Percentiles rank a stretch among this genome's conserved stretches.
Conservation (phyloP, 2,329 filamentous ascomycete species). For the Fusarium coffeatum region DNA sequence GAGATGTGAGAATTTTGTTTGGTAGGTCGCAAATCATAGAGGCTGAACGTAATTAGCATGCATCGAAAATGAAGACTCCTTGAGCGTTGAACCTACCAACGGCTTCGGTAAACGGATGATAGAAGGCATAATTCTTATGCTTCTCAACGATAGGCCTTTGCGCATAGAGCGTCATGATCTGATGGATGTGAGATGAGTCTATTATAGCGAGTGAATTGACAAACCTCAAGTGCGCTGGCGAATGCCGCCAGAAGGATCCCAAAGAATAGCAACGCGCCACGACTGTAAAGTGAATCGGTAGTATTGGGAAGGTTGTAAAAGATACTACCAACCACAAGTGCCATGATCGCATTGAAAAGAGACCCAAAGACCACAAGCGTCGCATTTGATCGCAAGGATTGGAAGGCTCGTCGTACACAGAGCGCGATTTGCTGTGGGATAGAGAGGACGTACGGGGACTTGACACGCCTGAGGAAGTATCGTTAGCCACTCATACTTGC, state of each 20-base stretch:
- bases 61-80: too few species aligned
- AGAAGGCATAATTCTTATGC: slow-evolving; percentile 51
- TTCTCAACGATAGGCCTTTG: slow-evolving; percentile 52
- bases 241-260: slow-evolving; percentile 64
- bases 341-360: slow-evolving; percentile 60
- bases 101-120: slow-evolving; percentile 50
- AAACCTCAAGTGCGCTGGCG: slow-evolving; percentile 47
- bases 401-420: background rate
- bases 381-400: background rate
- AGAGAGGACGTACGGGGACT: background rate
- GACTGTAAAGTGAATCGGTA: slow-evolving; percentile 58
- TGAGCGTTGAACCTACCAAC: slow-evolving; percentile 11
- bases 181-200: fast-evolving
- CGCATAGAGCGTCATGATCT: slow-evolving; percentile 39
- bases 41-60: background rate
- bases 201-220: fast-evolving
- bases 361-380: background rate
- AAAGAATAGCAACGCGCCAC: slow-evolving; percentile 63
- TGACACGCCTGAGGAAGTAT: background rate
- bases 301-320: slow-evolving; percentile 59
- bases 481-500: background rate
- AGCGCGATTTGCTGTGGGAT: background rate
- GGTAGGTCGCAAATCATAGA: slow-evolving; percentile 56
- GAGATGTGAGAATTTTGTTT: slow-evolving; percentile 52
- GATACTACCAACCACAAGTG: slow-evolving; percentile 64